Evolutionary conservation across 345 rosid genomes (phyloP).

Genomic region (Eucalyptus curtisii): DNA sequence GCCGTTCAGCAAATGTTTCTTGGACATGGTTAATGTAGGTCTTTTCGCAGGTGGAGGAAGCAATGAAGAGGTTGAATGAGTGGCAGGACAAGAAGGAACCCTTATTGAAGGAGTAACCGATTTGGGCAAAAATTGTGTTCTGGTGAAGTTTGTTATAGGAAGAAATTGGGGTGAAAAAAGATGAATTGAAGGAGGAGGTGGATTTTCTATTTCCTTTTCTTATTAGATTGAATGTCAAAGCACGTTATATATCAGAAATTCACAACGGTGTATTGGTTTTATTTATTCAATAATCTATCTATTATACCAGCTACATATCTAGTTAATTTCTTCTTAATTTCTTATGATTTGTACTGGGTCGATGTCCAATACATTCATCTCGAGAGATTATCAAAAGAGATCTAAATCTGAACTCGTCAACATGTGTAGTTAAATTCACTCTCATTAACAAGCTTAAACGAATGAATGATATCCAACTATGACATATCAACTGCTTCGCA

Average conservation of each 20-base stretch:
- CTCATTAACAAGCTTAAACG: neutral
- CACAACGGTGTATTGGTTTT: too few relatives aligned
- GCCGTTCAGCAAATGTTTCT: neutral
- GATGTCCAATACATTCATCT: neutral
- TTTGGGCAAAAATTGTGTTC: neutral
- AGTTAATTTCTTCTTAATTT: too few relatives aligned
- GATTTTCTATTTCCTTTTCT: neutral
- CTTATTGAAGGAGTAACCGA: neutral
- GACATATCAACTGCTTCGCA: too few relatives aligned
- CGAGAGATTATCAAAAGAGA: too few relatives aligned
- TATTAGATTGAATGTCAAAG: neutral
- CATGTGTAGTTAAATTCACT: neutral
- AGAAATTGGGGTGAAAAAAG: neutral
- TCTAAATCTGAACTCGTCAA: neutral
- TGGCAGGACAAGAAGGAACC: slow-evolving; percentile 13
- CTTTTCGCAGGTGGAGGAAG: slow-evolving; percentile 19
- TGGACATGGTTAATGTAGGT: neutral
- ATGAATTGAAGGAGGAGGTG: neutral
- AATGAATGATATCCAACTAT: neutral
- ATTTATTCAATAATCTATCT: too few relatives aligned
- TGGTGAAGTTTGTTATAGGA: neutral
- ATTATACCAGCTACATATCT: fast-evolving
- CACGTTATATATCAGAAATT: neutral
- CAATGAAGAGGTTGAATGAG: slow-evolving; percentile 9
- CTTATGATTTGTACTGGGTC: neutral